Conservation (phyloP, 164 flowering plant genomes). For the Tinospora cordifolia region DNA sequence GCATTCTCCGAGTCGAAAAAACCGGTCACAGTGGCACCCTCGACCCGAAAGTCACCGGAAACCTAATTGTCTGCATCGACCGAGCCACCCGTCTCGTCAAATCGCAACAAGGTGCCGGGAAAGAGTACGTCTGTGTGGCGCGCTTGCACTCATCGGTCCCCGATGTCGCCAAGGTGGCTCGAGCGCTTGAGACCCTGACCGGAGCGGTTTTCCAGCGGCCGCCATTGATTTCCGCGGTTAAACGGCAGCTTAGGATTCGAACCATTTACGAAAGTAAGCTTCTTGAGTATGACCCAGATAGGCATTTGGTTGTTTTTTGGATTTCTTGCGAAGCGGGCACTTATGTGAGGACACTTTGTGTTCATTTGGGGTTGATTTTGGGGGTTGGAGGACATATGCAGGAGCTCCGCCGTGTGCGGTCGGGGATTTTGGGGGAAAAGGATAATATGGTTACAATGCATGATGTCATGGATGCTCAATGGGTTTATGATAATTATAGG, state of each 20-base stretch:
- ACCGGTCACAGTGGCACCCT: constrained; percentile 78
- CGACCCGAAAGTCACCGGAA: constrained; percentile 78
- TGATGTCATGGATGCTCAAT: constrained; percentile 73
- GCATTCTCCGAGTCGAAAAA: constrained; percentile 55
- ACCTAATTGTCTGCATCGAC: constrained; percentile 68
- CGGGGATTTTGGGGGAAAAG: constrained; percentile 67
- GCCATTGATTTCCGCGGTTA: constrained; percentile 65
- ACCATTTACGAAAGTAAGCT: constrained; percentile 75
- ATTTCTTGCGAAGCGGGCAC: constrained; percentile 83
- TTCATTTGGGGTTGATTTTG: constrained; percentile 67
- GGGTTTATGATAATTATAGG: constrained; percentile 54
- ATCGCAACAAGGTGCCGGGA: constrained; percentile 80
- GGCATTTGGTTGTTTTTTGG: constrained; percentile 75
- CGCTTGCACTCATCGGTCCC: constrained; percentile 54
- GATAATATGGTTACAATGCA: constrained; percentile 87
- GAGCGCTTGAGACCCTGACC: constrained; percentile 61
- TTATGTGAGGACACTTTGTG: constrained; percentile 67
- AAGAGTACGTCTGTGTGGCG: constrained; percentile 74
- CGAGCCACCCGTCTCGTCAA: constrained; percentile 69
- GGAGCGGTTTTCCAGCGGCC: constrained; percentile 77
- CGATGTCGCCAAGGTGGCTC: constrained; percentile 49
- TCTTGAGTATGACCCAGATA: constrained; percentile 56
- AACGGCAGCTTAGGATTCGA: constrained; percentile 62
- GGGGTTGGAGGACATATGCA: constrained; percentile 84
- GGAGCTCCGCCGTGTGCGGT: constrained; percentile 68